Evolutionary conservation across 352 stramenopile species (phyloP).

Genomic region (Pythium aphanidermatum): DNA sequence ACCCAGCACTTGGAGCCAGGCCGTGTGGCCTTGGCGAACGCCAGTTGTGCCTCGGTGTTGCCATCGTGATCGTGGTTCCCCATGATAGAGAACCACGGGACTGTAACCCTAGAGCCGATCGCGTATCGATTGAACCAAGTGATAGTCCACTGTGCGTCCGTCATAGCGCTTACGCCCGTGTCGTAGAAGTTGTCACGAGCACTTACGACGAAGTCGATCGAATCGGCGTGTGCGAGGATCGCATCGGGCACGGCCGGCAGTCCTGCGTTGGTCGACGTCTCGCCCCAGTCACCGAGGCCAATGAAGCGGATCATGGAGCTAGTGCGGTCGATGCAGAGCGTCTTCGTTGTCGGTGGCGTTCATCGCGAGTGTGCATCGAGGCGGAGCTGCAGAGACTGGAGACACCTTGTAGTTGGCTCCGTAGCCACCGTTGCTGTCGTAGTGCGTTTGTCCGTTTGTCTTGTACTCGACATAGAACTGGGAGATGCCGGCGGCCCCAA

Average conservation of each 20-base stretch:
- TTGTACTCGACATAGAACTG: slow-evolving; percentile 26
- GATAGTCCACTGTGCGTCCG: slow-evolving; percentile 22
- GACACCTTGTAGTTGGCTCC: slow-evolving; percentile 16
- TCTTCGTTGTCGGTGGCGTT: no score
- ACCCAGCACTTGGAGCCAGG: slow-evolving; percentile 30
- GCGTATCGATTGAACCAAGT: slow-evolving; percentile 29
- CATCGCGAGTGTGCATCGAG: no score
- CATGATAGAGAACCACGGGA: slow-evolving; percentile 33
- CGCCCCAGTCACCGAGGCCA: slow-evolving; percentile 30
- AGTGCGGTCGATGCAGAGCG: no score
- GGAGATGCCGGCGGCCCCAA: slow-evolving; percentile 9
- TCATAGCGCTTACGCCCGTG: slow-evolving; percentile 24
- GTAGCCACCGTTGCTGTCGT: slow-evolving; percentile 21
- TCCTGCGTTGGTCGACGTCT: slow-evolving; percentile 19
- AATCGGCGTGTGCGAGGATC: slow-evolving; percentile 15
- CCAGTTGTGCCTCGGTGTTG: slow-evolving; percentile 29
- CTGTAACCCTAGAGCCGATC: slow-evolving; percentile 26
- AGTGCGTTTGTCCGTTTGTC: slow-evolving; percentile 18
- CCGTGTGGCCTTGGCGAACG: slow-evolving; percentile 14
- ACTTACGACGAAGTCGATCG: slow-evolving; percentile 31
- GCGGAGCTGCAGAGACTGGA: no score
- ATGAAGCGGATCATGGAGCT: no score
- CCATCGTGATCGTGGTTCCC: slow-evolving; percentile 39
- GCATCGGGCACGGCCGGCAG: slow-evolving; percentile 29
- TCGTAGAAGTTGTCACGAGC: slow-evolving; percentile 42